These are phyloP conservation scores for Penicillium sp. DNA, from an alignment of 2,329 filamentous ascomycete species.

Conservation along the genomic window DNA sequence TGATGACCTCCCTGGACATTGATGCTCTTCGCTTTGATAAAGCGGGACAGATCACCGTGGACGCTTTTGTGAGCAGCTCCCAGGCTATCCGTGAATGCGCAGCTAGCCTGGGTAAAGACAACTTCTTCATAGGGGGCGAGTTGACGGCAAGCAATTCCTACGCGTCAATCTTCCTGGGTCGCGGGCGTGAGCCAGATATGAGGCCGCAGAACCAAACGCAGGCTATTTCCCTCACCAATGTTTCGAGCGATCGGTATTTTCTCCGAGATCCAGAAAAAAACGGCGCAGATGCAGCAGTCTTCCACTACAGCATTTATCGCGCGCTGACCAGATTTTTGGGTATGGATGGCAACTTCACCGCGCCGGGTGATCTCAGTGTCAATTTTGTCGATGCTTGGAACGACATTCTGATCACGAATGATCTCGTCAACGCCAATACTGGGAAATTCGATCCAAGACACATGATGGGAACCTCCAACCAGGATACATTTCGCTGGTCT, in stretches of 20 bases:
- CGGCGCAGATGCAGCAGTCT: slow-evolving; percentile 58
- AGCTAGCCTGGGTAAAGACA: slow-evolving; percentile 54
- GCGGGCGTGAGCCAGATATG: slow-evolving; percentile 56
- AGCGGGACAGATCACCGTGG: slow-evolving; percentile 60
- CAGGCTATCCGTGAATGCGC: slow-evolving; percentile 56
- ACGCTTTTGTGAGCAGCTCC: slow-evolving; percentile 58
- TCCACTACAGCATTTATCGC: slow-evolving; percentile 61
- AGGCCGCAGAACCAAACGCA: slow-evolving; percentile 44
- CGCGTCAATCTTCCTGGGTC: slow-evolving; percentile 58
- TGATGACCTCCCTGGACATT: slow-evolving; percentile 59
- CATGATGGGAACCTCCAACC: slow-evolving; percentile 65
- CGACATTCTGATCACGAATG: slow-evolving; percentile 55
- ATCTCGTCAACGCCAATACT: slow-evolving; percentile 59
- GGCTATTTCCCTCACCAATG: slow-evolving; percentile 48
- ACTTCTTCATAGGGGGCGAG: slow-evolving; percentile 63
- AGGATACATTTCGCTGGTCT: slow-evolving; percentile 68
- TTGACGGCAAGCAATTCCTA: slow-evolving; percentile 60
- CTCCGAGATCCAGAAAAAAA: slow-evolving; percentile 51
- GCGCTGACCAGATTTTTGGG: slow-evolving; percentile 57
- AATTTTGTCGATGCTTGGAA: slow-evolving; percentile 57
- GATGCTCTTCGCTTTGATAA: slow-evolving; percentile 66
- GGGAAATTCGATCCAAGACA: slow-evolving; percentile 65
- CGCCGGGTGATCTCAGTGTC: slow-evolving; percentile 51
- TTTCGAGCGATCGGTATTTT: slow-evolving; percentile 41
- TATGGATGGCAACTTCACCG: slow-evolving; percentile 53